A percentile compares a stretch with the other conserved stretches of the same genome.
Conservation (phyloP, 2,329 filamentous ascomycete genomes). For the Colletotrichum aenigma region DNA sequence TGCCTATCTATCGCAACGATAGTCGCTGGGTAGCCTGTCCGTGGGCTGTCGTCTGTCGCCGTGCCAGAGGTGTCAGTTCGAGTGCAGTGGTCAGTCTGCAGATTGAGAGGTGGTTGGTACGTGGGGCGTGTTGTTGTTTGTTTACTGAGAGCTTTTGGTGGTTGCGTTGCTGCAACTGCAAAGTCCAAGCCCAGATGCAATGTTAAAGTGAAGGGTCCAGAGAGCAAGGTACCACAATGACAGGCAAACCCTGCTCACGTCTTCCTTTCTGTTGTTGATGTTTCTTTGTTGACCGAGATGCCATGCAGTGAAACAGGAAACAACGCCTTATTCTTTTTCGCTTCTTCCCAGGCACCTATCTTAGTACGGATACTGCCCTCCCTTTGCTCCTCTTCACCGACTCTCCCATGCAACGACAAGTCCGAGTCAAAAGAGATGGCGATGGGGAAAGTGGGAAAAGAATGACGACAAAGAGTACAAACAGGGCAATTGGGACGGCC, state of each 20-base stretch:
- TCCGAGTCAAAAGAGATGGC: neutral
- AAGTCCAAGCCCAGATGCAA: neutral
- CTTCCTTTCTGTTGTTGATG: neutral
- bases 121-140: conserved; percentile 16
- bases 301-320: conserved; percentile 2
- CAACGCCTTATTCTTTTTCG: neutral
- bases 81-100: neutral
- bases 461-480: conserved; percentile 12
- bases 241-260: neutral
- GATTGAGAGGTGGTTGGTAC: neutral
- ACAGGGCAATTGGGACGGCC: neutral
- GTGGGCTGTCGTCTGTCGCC: neutral
- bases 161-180: neutral
- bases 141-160: neutral
- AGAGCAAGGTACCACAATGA: neutral
- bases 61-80: neutral
- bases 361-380: neutral
- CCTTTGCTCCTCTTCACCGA: neutral
- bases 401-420: neutral
- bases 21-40: neutral
- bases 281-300: conserved; percentile 12
- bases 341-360: neutral
- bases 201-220: neutral
- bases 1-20: neutral
- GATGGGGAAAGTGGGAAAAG: conserved; percentile 3